These are phyloP conservation scores for Pseudonitzschia delicatissima DNA, from an alignment of 108 stramenopile genomes.

Conservation along the genomic window DNA sequence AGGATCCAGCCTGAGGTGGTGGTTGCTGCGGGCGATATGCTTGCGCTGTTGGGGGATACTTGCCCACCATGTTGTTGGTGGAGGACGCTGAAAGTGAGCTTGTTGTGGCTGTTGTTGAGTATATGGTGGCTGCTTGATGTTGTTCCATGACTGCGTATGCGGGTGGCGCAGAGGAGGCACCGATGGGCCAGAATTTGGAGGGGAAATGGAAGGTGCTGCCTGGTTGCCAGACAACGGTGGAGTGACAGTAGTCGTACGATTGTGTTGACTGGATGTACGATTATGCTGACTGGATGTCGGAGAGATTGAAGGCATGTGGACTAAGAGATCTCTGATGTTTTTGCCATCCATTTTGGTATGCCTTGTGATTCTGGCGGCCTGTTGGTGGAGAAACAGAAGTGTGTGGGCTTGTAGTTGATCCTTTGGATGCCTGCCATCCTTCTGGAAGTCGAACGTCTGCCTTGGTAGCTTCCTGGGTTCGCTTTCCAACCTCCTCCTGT, in stretches of 20 bases:
- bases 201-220: too few relatives aligned
- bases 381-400: not conserved
- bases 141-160: not conserved
- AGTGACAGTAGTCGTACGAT: too few relatives aligned
- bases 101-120: slow-evolving; percentile 5
- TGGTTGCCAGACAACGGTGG: too few relatives aligned
- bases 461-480: not conserved
- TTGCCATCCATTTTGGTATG: too few relatives aligned
- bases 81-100: not conserved
- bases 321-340: too few relatives aligned
- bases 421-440: not conserved
- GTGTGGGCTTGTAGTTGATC: not conserved
- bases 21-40: slow-evolving; percentile 17
- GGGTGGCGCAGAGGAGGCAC: not conserved
- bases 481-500: slow-evolving; percentile 3
- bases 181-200: not conserved
- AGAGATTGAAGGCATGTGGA: too few relatives aligned
- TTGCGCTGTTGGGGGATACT: slow-evolving; percentile 27
- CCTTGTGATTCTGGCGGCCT: too few relatives aligned
- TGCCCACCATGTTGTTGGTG: not conserved
- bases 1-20: slow-evolving; percentile 23
- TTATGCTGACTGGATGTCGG: slow-evolving; percentile 30
- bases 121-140: not conserved
- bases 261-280: too few relatives aligned
- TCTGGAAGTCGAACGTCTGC: not conserved